These are phyloP conservation scores for Trypanosoma lewisi DNA, from an alignment of 208 protist species.

Conservation along the genomic window DNA sequence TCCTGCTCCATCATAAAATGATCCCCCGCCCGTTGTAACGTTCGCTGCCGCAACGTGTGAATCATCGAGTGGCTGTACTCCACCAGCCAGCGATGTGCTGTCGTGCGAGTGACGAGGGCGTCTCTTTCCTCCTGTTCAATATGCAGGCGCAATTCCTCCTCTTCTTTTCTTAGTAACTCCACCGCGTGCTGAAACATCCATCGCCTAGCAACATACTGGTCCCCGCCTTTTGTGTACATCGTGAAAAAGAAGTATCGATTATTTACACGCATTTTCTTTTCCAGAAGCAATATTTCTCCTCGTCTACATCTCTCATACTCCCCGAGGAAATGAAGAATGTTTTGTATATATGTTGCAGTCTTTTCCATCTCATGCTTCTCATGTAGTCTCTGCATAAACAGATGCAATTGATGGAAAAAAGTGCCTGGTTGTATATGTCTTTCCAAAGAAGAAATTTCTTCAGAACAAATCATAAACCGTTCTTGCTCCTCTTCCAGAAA, in stretches of 20 bases:
- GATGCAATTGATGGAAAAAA: not conserved
- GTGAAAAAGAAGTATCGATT: slow-evolving; percentile 6
- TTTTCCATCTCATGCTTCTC: too few relatives aligned
- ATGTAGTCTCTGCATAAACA: not conserved
- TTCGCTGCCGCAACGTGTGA: not conserved
- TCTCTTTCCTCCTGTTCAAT: slow-evolving; percentile 2
- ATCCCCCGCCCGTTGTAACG: not conserved
- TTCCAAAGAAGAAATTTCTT: not conserved
- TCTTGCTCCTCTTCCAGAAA: not conserved
- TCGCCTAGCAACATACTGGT: slow-evolving; percentile 1
- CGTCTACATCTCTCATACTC: slow-evolving; percentile 15
- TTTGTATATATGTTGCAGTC: too few relatives aligned
- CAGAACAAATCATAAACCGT: not conserved
- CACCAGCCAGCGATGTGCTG: slow-evolving; percentile 17
- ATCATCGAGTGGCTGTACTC: not conserved
- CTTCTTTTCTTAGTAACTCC: slow-evolving; percentile 4
- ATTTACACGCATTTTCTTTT: slow-evolving; percentile 7
- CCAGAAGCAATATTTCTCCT: slow-evolving; percentile 14
- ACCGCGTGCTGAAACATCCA: slow-evolving; percentile 21
- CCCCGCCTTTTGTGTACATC: not conserved
- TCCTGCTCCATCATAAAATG: slow-evolving; percentile 7
- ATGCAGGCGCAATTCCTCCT: not conserved
- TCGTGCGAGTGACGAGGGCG: not conserved
- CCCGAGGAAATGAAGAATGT: not conserved
- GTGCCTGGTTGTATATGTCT: not conserved